Percentiles rank a stretch among this genome's conserved stretches.
These are phyloP conservation scores for Coemansia sp. DNA, from an alignment of 192 early-diverging fungal genomes.

Conservation along the genomic window DNA sequence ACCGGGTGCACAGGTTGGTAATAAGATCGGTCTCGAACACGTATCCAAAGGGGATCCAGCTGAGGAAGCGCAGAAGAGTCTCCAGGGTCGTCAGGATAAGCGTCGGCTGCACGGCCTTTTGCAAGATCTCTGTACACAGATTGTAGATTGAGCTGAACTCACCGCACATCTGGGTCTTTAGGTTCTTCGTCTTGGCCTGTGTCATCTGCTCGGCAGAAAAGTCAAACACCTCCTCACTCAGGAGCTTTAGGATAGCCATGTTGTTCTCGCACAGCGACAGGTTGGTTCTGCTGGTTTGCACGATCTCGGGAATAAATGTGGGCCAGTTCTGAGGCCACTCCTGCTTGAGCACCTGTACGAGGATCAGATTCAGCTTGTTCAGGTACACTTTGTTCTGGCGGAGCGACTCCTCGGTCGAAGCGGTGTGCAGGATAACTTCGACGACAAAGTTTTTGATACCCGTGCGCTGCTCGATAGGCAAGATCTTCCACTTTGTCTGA, in stretches of 20 bases:
- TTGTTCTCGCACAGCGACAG: conserved; percentile 97
- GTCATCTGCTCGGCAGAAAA: conserved; percentile 99
- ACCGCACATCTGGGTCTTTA: conserved; percentile 92
- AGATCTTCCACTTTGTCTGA: conserved; percentile 96
- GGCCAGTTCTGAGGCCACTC: conserved; percentile 99
- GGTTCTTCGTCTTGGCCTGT: conserved; percentile 86
- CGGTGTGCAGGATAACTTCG: conserved; percentile 84
- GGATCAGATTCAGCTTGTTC: conserved; percentile 89
- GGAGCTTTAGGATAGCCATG: conserved; percentile 97
- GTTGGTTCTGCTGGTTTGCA: conserved; percentile 88
- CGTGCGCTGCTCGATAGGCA: conserved; percentile 77
- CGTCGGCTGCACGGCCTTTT: conserved; percentile 84
- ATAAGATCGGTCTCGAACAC: conserved; percentile 96
- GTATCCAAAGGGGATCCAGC: conserved; percentile 98
- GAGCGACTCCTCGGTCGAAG: conserved; percentile 81
- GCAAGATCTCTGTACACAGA: conserved; percentile 91
- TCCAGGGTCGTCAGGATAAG: conserved; percentile 91
- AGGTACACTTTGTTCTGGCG: conserved; percentile 75
- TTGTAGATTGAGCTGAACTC: conserved; percentile 96
- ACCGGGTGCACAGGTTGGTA: conserved; percentile 73
- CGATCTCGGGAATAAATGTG: conserved; percentile 96
- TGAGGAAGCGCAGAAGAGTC: conserved; percentile 92
- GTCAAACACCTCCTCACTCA: conserved; percentile 99
- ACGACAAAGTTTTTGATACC: conserved; percentile 94
- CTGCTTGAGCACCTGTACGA: conserved; percentile 99